Conservation (phyloP, 768 basidiomycete genomes). For the Cystobasidium onofrii region DNA sequence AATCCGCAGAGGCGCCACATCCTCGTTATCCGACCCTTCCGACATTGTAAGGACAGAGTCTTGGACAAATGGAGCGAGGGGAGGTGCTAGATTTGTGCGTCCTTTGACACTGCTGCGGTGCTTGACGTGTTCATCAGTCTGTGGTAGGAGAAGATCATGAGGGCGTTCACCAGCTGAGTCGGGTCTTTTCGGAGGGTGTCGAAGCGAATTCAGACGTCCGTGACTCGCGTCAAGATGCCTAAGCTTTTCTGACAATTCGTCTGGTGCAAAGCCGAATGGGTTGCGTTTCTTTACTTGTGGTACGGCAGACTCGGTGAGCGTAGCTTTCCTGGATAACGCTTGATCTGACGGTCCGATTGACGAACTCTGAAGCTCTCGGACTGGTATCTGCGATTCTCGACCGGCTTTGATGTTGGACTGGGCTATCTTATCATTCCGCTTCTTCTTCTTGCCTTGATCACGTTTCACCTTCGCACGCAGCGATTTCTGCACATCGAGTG, state of each 20-base stretch:
- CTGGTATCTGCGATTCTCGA: neutral
- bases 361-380: neutral
- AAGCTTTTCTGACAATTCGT: conserved; percentile 8
- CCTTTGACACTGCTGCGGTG: conserved; percentile 29
- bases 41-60: conserved; percentile 34
- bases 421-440: neutral
- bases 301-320: neutral
- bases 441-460: conserved; percentile 4
- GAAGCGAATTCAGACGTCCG: neutral
- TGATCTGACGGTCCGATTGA: neutral
- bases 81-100: conserved; percentile 30
- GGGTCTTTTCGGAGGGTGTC: conserved; percentile 8
- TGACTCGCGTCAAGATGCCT: neutral
- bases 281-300: neutral
- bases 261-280: conserved; percentile 21
- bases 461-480: conserved; percentile 51
- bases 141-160: conserved; percentile 39
- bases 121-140: conserved; percentile 38
- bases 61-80: conserved; percentile 37
- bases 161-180: conserved; percentile 30
- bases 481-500: conserved; percentile 69
- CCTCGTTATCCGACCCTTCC: conserved; percentile 16
- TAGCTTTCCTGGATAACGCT: neutral
- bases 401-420: neutral
- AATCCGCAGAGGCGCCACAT: conserved; percentile 6